Conservation (phyloP, 345 rosid genomes). For the Excoecaria cochinchinensis region DNA sequence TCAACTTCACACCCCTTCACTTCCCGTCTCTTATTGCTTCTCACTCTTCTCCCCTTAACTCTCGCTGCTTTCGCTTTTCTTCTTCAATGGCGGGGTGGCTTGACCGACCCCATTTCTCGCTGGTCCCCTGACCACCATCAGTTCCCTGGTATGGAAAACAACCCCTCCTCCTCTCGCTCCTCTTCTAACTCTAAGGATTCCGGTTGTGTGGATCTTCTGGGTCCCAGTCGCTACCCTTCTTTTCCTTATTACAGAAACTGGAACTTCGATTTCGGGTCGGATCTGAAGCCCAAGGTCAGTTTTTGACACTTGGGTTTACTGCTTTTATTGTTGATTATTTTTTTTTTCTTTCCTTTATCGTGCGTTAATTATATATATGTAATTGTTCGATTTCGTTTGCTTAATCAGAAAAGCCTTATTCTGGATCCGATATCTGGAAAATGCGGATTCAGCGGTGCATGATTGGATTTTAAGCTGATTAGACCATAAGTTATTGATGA, state of each 20-base stretch:
- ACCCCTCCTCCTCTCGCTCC: not conserved
- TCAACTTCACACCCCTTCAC: conserved; percentile 23
- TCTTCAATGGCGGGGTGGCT: conserved; percentile 67
- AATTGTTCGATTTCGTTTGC: not conserved
- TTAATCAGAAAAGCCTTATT: not conserved
- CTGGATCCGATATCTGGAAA: not conserved
- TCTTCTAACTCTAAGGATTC: conserved; percentile 40
- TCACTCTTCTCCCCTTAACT: conserved; percentile 54
- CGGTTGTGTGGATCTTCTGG: conserved; percentile 57
- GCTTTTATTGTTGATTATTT: not conserved
- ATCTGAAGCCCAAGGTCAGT: conserved; percentile 81
- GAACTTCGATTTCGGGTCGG: conserved; percentile 57
- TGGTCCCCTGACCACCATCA: conserved; percentile 47
- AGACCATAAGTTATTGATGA: not conserved
- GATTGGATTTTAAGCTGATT: not conserved
- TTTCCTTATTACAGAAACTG: conserved; percentile 72
- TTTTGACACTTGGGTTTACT: not conserved
- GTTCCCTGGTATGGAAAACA: conserved; percentile 62
- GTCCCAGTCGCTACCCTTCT: conserved; percentile 48
- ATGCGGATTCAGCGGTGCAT: conserved; percentile 10
- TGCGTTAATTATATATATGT: too few species aligned
- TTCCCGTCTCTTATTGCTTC: conserved; percentile 44
- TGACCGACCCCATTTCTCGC: conserved; percentile 42
- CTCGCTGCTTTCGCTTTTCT: conserved; percentile 61
- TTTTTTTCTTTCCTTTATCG: not conserved